Conservation (phyloP, 306 rosid genomes). For the Myrica gale region DNA sequence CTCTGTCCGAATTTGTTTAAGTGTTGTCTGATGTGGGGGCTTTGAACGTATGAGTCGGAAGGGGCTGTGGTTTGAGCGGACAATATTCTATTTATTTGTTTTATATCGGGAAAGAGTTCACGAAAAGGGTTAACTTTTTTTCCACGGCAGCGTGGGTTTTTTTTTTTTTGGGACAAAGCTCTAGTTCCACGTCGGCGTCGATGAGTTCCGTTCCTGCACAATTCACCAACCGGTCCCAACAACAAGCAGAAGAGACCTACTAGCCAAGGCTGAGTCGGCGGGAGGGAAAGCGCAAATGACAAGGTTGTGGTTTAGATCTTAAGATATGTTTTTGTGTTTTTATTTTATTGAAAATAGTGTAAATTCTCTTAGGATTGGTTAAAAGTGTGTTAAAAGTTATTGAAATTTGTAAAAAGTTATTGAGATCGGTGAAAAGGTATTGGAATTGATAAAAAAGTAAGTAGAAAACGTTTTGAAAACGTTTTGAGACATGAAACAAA, state of each 20-base stretch:
- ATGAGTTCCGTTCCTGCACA: too few species aligned
- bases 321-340: too few species aligned
- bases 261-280: neutral
- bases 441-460: too few species aligned
- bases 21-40: neutral
- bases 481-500: too few species aligned
- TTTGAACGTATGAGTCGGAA: neutral
- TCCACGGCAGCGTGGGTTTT: conserved; percentile 30
- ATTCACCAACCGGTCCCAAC: neutral
- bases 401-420: too few species aligned
- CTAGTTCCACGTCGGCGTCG: conserved; percentile 15
- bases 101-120: neutral
- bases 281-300: too few species aligned
- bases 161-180: neutral
- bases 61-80: conserved; percentile 3
- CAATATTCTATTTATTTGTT: neutral
- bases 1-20: neutral
- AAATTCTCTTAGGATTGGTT: too few species aligned
- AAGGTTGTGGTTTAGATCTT: too few species aligned
- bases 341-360: too few species aligned
- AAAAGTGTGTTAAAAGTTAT: too few species aligned
- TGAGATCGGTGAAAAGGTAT: too few species aligned
- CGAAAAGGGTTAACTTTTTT: neutral
- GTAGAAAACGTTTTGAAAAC: too few species aligned
- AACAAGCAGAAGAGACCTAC: neutral